Base-by-base conservation (phyloP, 2,329 filamentous ascomycete genomes). In the Claviceps africana region DNA sequence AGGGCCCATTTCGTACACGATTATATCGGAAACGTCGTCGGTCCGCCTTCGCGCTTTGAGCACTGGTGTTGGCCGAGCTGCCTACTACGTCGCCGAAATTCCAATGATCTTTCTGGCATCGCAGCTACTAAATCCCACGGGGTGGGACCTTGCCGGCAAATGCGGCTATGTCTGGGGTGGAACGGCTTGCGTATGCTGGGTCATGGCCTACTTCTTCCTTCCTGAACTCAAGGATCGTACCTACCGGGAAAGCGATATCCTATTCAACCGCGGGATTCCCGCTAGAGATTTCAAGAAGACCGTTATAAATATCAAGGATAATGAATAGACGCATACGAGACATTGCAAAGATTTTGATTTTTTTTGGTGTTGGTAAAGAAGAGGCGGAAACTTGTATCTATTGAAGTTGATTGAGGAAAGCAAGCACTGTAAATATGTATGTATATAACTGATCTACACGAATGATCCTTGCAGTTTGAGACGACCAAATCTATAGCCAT, bases 181-280 rank as follows among this genome's bases (percentile, higher is more conserved):
- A 0, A 62, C 68, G 13, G 70, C 67, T 55, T 53, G 65, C 2
- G 51, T 69, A 1, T 64, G 66, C 19, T 60, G 68, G 2, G 52
- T 63, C 1, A 46, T 70, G 0, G 68, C 70, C 0, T 81, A 67
- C 64, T 62, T 68, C 11, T 64, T 66, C 37, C 63, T 80, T 0
- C 77, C 78, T 0, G 77, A 81, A 59, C 78, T 77, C 64, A 74
- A 72, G 60, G 72, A 72, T 4, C 62, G 73, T 21, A 72, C 62
- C 1, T 63, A 70, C 0, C 64, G 64, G 39, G 73, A 78, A 57
- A 73, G 79, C 53, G 75, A 79, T 59, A 57, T 58, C 44, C 63
- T 66, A 61, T 68, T 66, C 54, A 62, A 63, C 42, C 44, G 57
- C 35, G 54, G 53, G n/a, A 50, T 68, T 5, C 55, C 60, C 6